Percentiles rank a stretch among this genome's conserved stretches.
These are phyloP conservation scores for Pleurotus djamor DNA, from an alignment of 768 basidiomycete genomes.

Conservation along the genomic window DNA sequence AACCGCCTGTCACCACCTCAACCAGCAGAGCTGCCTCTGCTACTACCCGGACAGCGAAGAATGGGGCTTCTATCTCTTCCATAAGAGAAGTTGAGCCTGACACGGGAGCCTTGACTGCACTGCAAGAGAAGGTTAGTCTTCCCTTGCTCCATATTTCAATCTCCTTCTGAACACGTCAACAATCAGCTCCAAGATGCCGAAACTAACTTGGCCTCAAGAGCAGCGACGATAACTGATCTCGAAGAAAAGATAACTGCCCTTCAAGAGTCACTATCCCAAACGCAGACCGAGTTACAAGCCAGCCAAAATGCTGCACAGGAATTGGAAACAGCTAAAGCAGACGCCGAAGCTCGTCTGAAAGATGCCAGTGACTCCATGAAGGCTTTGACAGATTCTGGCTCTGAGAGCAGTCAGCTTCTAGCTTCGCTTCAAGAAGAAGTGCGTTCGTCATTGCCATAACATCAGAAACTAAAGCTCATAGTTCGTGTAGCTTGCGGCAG, in stretches of 20 bases:
- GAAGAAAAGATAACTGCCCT: slow-evolving; percentile 51
- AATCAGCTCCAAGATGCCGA: slow-evolving; percentile 59
- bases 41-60: slow-evolving; percentile 38
- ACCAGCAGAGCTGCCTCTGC: slow-evolving; percentile 29
- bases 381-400: slow-evolving; percentile 26
- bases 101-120: slow-evolving; percentile 49
- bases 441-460: neutral
- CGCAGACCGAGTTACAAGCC: slow-evolving; percentile 43
- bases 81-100: slow-evolving; percentile 70
- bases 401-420: slow-evolving; percentile 32
- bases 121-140: slow-evolving; percentile 55
- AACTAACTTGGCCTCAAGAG: slow-evolving; percentile 52
- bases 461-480: slow-evolving; percentile 1
- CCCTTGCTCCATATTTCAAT: neutral
- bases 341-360: slow-evolving; percentile 46
- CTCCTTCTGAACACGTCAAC: neutral
- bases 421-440: slow-evolving; percentile 47
- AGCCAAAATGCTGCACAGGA: slow-evolving; percentile 41
- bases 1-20: slow-evolving; percentile 20
- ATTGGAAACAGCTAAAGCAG: slow-evolving; percentile 46
- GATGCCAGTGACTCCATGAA: slow-evolving; percentile 39
- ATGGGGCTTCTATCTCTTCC: slow-evolving; percentile 67
- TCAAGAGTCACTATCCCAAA: slow-evolving; percentile 45
- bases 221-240: slow-evolving; percentile 44
- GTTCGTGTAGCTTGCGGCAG: slow-evolving; percentile 45